Percentiles rank a stretch among this genome's conserved stretches.
phyloP scores from a whole-genome alignment of 2,329 filamentous ascomycete species.

The Rutstroemia sp. region DNA sequence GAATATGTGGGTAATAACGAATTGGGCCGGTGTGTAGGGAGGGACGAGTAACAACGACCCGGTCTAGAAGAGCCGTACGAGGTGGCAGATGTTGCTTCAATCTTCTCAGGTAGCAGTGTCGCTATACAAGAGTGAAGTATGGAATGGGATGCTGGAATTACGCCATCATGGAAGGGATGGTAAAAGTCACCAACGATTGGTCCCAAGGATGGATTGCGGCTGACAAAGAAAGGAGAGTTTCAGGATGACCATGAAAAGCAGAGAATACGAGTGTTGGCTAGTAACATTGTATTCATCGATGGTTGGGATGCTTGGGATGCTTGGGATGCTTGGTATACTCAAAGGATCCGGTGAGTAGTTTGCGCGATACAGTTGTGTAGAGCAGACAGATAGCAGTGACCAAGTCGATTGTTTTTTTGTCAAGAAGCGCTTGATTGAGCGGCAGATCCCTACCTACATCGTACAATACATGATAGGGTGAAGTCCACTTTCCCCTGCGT shows the following conservation, averaged over 20 bases:
- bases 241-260: background rate
- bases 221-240: background rate
- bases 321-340: too few species aligned
- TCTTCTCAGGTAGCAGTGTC: background rate
- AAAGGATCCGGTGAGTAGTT: too few species aligned
- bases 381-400: too few species aligned
- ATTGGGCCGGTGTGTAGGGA: background rate
- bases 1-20: background rate
- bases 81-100: background rate
- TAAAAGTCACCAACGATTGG: background rate
- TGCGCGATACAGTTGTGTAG: too few species aligned
- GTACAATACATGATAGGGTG: too few species aligned
- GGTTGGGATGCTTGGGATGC: too few species aligned
- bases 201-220: background rate
- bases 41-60: background rate
- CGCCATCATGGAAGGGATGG: constrained; percentile 2
- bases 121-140: too few species aligned
- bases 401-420: too few species aligned
- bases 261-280: background rate
- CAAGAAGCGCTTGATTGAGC: too few species aligned
- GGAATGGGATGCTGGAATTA: background rate
- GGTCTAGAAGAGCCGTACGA: background rate
- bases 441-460: too few species aligned
- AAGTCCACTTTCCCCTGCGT: background rate
- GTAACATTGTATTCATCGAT: background rate